A percentile compares a stretch with the other conserved stretches of the same genome.
Evolutionary conservation across 1,284 basidiomycete genomes (phyloP).

Genomic region (Taiwanofungus camphoratus): DNA sequence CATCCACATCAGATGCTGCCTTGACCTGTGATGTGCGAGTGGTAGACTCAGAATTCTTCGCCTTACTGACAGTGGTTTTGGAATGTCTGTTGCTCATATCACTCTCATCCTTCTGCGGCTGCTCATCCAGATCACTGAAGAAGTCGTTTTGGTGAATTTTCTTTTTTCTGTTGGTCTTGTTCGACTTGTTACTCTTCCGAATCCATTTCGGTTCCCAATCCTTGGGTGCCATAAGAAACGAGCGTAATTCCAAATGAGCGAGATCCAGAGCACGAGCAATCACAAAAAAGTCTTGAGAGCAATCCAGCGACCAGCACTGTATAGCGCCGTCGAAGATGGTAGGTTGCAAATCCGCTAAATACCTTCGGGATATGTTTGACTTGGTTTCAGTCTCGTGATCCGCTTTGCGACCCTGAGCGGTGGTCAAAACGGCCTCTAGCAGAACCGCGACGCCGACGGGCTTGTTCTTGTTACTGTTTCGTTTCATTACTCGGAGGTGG

Average conservation of each 20-base stretch:
- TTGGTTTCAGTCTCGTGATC: no score
- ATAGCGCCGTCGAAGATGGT: constrained; percentile 2
- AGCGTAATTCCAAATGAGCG: constrained; percentile 7
- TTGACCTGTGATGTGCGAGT: constrained; percentile 19
- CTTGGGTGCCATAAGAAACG: constrained; percentile 8
- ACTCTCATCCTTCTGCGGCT: constrained; percentile 7
- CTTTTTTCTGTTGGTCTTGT: constrained; percentile 3
- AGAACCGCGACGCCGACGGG: no score
- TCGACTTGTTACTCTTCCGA: constrained; percentile 2
- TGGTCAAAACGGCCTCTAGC: no score
- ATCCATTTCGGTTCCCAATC: constrained; percentile 2
- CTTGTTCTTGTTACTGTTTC: not conserved
- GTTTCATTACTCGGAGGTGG: no score
- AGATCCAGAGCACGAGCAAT: not conserved
- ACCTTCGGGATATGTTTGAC: no score
- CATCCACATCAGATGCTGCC: constrained; percentile 25
- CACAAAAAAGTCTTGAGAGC: not conserved
- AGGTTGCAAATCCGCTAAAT: not conserved
- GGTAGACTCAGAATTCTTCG: constrained; percentile 21
- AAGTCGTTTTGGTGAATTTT: not conserved
- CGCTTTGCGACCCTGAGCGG: no score
- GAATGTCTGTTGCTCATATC: constrained; percentile 2
- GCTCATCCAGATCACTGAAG: constrained; percentile 11
- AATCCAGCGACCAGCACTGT: constrained; percentile 10
- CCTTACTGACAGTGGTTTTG: constrained; percentile 19